phyloP scores from a whole-genome alignment of 345 rosid species.

The Leavenworthia alabamica region DNA sequence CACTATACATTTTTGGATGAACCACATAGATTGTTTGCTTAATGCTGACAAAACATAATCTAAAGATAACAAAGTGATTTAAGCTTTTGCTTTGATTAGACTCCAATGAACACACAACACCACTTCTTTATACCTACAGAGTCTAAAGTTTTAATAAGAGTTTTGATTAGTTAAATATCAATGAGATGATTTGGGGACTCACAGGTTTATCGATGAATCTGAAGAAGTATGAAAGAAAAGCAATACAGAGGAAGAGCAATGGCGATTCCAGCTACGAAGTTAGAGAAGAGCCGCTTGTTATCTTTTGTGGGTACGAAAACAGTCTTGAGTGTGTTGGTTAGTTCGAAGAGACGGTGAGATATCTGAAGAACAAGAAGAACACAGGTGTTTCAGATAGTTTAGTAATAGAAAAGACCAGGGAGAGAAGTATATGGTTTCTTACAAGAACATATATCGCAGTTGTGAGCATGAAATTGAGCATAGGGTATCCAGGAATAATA shows the following conservation, averaged over 20 bases:
- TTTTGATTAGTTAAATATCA: not conserved
- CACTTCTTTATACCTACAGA: conserved; percentile 6
- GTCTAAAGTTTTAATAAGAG: not conserved
- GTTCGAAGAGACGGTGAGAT: conserved; percentile 71
- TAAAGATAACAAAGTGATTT: too few relatives aligned
- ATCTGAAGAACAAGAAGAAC: conserved; percentile 41
- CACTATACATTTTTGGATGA: conserved; percentile 21
- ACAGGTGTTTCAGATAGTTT: conserved; percentile 11
- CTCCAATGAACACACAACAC: not conserved
- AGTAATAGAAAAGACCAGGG: not conserved
- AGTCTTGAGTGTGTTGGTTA: conserved; percentile 67
- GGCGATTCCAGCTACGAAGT: conserved; percentile 57
- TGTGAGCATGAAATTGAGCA: conserved; percentile 93
- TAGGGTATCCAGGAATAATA: conserved; percentile 76
- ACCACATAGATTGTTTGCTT: conserved; percentile 6
- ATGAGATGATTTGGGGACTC: conserved; percentile 31
- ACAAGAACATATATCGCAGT: conserved; percentile 82
- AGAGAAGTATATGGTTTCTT: conserved; percentile 25
- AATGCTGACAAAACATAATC: conserved; percentile 9
- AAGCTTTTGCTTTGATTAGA: not conserved
- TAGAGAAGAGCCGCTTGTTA: conserved; percentile 50
- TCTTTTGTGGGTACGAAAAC: conserved; percentile 77
- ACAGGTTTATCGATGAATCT: conserved; percentile 61
- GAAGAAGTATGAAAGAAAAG: conserved; percentile 64
- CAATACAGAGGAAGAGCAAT: conserved; percentile 52